Percentiles rank a stretch among this genome's conserved stretches.
phyloP scores from a whole-genome alignment of 2,329 filamentous ascomycete genomes.

The Blastomyces parvus region DNA sequence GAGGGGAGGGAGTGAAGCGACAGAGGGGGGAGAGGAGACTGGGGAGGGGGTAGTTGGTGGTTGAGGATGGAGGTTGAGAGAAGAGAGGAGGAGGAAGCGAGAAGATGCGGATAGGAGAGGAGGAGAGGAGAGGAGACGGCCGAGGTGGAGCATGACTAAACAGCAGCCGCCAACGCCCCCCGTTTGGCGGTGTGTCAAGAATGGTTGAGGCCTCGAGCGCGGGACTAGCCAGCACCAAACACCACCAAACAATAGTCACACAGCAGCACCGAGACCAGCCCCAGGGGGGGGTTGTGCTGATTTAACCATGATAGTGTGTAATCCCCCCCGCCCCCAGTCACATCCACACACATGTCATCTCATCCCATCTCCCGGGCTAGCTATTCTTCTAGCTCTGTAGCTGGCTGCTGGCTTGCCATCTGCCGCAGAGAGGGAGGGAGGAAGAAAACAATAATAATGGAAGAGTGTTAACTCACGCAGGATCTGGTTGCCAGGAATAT shows the following conservation, averaged over 20 bases:
- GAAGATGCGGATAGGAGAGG: background rate
- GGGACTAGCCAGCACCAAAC: no score
- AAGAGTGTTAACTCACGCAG: no score
- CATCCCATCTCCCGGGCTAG: no score
- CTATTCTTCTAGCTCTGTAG: no score
- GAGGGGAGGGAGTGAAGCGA: background rate
- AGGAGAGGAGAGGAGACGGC: background rate
- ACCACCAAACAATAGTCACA: no score
- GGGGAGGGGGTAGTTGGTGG: background rate
- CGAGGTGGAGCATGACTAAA: background rate
- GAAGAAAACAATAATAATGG: background rate
- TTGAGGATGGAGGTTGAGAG: background rate
- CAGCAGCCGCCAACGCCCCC: no score
- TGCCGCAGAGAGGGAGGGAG: background rate
- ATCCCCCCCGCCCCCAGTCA: background rate
- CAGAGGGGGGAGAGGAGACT: background rate
- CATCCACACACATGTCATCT: background rate
- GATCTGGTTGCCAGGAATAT: no score
- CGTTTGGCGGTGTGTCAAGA: no score
- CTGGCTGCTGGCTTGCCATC: no score
- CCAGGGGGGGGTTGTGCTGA: background rate
- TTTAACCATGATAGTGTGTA: no score
- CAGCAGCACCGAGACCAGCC: background rate
- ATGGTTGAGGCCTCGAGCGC: no score
- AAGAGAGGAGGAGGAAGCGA: background rate